Evolutionary conservation across 225 moss, liverwort and hornwort genomes (phyloP).

Genomic region (Polytrichum formosum): DNA sequence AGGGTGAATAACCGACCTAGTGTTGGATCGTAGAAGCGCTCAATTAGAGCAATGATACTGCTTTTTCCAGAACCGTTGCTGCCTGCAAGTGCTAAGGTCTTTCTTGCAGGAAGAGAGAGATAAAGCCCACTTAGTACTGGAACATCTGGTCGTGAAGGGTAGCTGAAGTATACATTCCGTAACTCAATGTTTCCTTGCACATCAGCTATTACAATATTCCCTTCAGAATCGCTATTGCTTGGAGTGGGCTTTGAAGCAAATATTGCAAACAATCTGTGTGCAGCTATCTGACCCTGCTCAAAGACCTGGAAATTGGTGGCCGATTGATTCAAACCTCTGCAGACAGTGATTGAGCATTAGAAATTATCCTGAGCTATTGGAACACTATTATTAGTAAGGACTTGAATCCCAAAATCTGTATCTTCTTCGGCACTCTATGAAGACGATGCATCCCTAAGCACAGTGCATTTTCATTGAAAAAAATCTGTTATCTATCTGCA

Average conservation of each 20-base stretch:
- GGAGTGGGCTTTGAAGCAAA: constrained; percentile 37
- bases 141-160: constrained; percentile 68
- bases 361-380: no score
- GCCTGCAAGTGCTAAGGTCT: constrained; percentile 66
- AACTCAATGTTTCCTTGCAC: constrained; percentile 63
- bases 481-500: no score
- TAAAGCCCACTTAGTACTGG: constrained; percentile 66
- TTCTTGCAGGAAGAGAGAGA: constrained; percentile 64
- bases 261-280: constrained; percentile 58
- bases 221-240: constrained; percentile 35
- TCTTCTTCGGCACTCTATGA: no score
- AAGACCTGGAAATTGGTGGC: constrained; percentile 73
- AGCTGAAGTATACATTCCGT: constrained; percentile 72
- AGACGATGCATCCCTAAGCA: no score
- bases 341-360: no score
- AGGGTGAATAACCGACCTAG: constrained; percentile 41
- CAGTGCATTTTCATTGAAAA: no score
- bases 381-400: no score
- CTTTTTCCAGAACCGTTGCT: constrained; percentile 75
- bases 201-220: constrained; percentile 28
- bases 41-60: constrained; percentile 69
- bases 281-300: constrained; percentile 71
- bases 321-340: constrained; percentile 68
- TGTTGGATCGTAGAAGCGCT: constrained; percentile 72
- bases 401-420: no score